Evolutionary conservation across 306 rosid species (phyloP), one percentile per base, ranked within the genome.

Genomic region (Cucurbita pepo): DNA sequence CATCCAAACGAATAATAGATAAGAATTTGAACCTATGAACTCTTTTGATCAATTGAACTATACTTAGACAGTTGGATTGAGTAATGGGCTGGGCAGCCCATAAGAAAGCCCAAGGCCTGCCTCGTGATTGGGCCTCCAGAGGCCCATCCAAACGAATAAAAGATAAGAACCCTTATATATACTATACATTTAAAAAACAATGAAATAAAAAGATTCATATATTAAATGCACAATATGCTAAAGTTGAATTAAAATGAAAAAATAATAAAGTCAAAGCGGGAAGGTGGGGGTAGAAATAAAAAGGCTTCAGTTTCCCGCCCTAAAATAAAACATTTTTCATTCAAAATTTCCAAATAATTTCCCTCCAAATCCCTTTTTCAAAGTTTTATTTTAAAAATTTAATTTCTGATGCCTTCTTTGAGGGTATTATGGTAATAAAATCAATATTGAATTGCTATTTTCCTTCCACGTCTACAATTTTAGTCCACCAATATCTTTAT

Each of bases 221-320:
- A 8, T 8, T 55, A 55, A 55, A 57, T 25, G 3, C 40, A 1
- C 0, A 25, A 21, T 21, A 15, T 1, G 56, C 8, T 25, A 25
- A 25, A 21, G 40, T 12, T 22, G 7, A 52, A 16, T 6, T 16
- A 15, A 12, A 13, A 9, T 3, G 7, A 60, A 2, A 14, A 14
- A 14, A 66, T 19, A 8, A 5, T 0, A 50, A 50, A 50, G 54
- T 50, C 2, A 50, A n/a, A 50, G 7, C 0, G 54, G 18, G 54
- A 50, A 50, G 54, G 18, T n/a, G 18, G 54, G 54, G 18, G 54
- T 6, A 50, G 54, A 50, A 50, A 13, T 50, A 50, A 50, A 64
- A 15, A 4, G 25, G 8, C 1, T 40, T 1, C 34, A 0, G 1
- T 47, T 11, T 76, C 79, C 81, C 86, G 79, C 81, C 30, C 63